These are phyloP conservation scores for Chrysanthemum makinoi DNA, from an alignment of 129 eudicot species.

Conservation along the genomic window DNA sequence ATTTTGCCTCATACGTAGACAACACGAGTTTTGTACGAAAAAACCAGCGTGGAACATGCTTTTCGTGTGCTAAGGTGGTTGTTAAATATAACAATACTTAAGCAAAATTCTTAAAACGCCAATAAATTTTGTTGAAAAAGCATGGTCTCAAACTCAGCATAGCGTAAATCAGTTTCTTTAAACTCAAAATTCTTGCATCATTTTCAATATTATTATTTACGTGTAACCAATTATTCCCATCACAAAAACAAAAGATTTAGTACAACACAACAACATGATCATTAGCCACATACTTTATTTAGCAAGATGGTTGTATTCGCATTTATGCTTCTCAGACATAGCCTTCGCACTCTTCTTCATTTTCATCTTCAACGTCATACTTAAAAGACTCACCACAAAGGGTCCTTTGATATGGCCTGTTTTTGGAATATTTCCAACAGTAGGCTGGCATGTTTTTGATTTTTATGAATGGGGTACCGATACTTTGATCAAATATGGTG, in stretches of 20 bases:
- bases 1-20: conserved; percentile 8
- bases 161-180: neutral
- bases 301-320: conserved; percentile 26
- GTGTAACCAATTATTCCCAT: conserved; percentile 11
- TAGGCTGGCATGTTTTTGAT: conserved; percentile 15
- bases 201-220: no score
- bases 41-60: conserved; percentile 18
- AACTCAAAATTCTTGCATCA: neutral
- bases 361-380: conserved; percentile 35
- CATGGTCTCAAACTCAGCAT: neutral
- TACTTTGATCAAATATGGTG: conserved; percentile 39
- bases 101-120: conserved; percentile 1
- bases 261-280: conserved; percentile 20
- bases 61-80: conserved; percentile 25
- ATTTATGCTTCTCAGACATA: conserved; percentile 42
- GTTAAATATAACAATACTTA: conserved; percentile 18
- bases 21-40: conserved; percentile 17
- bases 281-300: conserved; percentile 20
- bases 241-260: conserved; percentile 19
- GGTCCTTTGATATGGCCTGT: conserved; percentile 70
- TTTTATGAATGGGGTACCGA: conserved; percentile 49
- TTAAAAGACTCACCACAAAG: conserved; percentile 38
- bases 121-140: neutral
- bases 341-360: conserved; percentile 32
- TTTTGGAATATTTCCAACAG: conserved; percentile 47